phyloP scores from a whole-genome alignment of 2,329 filamentous ascomycete species.

The Colletotrichum camelliae region DNA sequence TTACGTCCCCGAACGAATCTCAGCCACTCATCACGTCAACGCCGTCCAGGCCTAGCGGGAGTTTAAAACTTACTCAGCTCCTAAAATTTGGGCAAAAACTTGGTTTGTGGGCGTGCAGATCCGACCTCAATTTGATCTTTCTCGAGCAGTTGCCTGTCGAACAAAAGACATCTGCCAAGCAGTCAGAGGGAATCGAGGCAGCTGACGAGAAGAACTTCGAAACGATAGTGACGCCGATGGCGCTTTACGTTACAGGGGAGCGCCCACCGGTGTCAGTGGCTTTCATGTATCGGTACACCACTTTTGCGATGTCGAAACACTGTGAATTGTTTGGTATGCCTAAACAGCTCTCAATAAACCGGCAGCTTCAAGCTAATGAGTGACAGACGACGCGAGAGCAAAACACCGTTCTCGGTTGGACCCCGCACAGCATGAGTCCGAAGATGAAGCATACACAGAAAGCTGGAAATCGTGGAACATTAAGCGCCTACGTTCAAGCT shows the following conservation, averaged over 20 bases:
- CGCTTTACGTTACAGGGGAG: not conserved
- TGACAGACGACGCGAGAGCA: not conserved
- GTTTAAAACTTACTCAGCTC: not conserved
- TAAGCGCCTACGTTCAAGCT: not conserved
- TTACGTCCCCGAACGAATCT: not conserved
- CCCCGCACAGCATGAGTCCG: not conserved
- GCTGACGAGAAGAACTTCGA: not conserved
- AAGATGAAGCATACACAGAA: not conserved
- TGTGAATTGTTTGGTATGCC: not conserved
- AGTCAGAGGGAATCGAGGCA: not conserved
- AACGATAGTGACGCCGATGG: not conserved
- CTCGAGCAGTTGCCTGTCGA: not conserved
- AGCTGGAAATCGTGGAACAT: accelerated
- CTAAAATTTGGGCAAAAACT: not conserved
- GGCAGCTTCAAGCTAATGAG: not conserved
- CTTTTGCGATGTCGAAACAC: not conserved
- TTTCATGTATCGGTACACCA: accelerated
- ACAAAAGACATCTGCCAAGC: not conserved
- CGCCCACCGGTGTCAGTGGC: not conserved
- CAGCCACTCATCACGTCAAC: not conserved
- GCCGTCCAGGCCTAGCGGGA: not conserved
- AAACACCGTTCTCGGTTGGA: not conserved
- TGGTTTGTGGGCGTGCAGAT: not conserved
- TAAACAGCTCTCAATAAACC: not conserved
- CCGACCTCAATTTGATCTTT: not conserved